Percentiles rank a stretch among this genome's conserved stretches.
Conservation (phyloP, 2,329 filamentous ascomycete genomes). For the Chaetomiaceae sp. region DNA sequence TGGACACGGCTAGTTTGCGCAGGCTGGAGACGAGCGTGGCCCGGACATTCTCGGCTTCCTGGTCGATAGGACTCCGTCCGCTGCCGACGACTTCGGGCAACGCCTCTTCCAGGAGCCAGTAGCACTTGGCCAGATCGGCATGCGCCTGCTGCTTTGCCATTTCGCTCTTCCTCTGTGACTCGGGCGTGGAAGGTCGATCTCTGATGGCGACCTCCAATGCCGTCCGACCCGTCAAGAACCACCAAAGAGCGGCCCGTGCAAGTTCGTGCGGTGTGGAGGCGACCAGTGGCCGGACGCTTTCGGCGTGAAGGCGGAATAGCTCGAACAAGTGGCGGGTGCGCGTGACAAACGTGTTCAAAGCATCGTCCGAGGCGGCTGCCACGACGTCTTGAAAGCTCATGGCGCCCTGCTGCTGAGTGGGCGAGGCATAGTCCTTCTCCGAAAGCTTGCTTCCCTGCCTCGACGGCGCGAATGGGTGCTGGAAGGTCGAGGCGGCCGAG, state of each 20-base stretch:
- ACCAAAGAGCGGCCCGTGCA: slow-evolving; percentile 74
- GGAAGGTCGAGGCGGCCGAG: slow-evolving; percentile 26
- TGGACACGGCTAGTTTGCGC: slow-evolving; percentile 71
- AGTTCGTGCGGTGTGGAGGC: slow-evolving; percentile 62
- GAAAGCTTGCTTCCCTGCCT: slow-evolving; percentile 27
- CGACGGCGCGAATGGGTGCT: slow-evolving; percentile 26
- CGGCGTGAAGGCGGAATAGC: slow-evolving; percentile 73
- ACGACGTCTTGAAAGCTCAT: slow-evolving; percentile 41
- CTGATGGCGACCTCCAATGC: slow-evolving; percentile 69
- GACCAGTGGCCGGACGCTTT: slow-evolving; percentile 63
- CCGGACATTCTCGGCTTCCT: slow-evolving; percentile 50
- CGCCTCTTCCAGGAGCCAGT: slow-evolving; percentile 67
- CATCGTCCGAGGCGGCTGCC: slow-evolving; percentile 54
- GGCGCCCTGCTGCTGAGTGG: slow-evolving; percentile 28
- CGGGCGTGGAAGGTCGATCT: slow-evolving; percentile 52
- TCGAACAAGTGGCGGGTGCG: slow-evolving; percentile 71
- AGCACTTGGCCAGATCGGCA: slow-evolving; percentile 76
- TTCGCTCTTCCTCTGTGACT: slow-evolving; percentile 50
- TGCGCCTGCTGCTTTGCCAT: slow-evolving; percentile 69
- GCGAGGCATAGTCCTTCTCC: slow-evolving; percentile 22
- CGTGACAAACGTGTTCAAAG: slow-evolving; percentile 63
- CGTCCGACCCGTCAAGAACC: slow-evolving; percentile 79
- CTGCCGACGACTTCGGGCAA: slow-evolving; percentile 46
- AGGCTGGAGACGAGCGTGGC: slow-evolving; percentile 60
- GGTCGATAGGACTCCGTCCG: slow-evolving; percentile 39